Evolutionary conservation across 2,329 filamentous ascomycete species (phyloP).

Genomic region (Simplicillium sp.): DNA sequence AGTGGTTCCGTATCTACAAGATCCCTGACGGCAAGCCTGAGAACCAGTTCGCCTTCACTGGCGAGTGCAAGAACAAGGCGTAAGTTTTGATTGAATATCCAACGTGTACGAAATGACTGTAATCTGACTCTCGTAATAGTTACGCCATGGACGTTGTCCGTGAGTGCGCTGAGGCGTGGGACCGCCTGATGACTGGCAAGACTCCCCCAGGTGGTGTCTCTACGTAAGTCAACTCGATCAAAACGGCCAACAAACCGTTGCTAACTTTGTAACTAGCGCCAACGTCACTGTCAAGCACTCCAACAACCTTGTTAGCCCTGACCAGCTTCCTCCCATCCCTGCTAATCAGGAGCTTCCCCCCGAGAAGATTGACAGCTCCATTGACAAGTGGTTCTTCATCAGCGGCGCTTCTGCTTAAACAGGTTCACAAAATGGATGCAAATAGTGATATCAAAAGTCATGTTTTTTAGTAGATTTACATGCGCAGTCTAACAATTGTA

Average conservation of each 20-base stretch:
- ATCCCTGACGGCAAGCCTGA: slow-evolving; percentile 99
- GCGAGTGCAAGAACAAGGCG: slow-evolving; percentile 99
- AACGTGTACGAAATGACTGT: slow-evolving; percentile 3
- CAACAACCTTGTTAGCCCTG: slow-evolving; percentile 57
- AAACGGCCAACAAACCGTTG: slow-evolving; percentile 5
- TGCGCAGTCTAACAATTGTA: too few species aligned
- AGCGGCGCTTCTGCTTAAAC: slow-evolving; percentile 80
- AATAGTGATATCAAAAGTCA: background rate
- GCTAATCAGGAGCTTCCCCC: slow-evolving; percentile 69
- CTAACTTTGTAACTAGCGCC: slow-evolving; percentile 46
- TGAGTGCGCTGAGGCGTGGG: slow-evolving; percentile 96
- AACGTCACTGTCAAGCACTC: slow-evolving; percentile 73
- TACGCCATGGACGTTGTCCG: slow-evolving; percentile 93
- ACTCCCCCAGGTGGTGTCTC: slow-evolving; percentile 66
- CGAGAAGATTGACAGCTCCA: slow-evolving; percentile 87
- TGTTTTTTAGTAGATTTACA: too few species aligned
- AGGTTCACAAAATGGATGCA: too few species aligned
- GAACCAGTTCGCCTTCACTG: slow-evolving; percentile 99
- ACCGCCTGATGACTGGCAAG: slow-evolving; percentile 90
- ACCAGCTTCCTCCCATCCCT: slow-evolving; percentile 68
- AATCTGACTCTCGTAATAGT: slow-evolving; percentile 27
- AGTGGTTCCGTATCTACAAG: slow-evolving; percentile 99
- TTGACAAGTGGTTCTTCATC: slow-evolving; percentile 99
- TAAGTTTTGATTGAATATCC: slow-evolving; percentile 26
- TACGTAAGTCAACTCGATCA: slow-evolving; percentile 52